Evolutionary conservation across 208 protist genomes (phyloP).

Genomic region (Phytomonas sp.): DNA sequence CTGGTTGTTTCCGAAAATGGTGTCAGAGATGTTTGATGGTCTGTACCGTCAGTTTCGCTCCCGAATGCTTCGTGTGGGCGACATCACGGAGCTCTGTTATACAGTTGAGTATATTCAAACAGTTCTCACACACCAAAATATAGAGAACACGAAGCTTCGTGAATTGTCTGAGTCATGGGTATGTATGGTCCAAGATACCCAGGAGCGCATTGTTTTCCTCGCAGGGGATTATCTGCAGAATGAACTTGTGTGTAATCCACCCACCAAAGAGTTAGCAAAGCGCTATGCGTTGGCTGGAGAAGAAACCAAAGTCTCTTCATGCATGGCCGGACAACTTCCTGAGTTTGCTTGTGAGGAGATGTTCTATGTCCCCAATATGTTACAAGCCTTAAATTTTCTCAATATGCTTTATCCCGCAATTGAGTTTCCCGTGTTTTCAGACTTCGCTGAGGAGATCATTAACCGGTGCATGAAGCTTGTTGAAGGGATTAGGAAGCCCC

Average conservation of each 20-base stretch:
- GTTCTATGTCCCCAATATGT: conserved; percentile 43
- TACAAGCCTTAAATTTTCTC: conserved; percentile 52
- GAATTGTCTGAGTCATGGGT: conserved; percentile 38
- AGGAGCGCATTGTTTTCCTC: conserved; percentile 79
- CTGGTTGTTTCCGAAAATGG: conserved; percentile 43
- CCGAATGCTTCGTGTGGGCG: conserved; percentile 65
- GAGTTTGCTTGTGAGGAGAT: conserved; percentile 10
- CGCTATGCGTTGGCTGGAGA: conserved; percentile 29
- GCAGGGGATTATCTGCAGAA: conserved; percentile 68
- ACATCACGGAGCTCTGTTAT: conserved; percentile 52
- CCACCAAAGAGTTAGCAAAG: conserved; percentile 28
- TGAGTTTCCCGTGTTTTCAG: conserved; percentile 77
- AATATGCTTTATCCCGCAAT: conserved; percentile 71
- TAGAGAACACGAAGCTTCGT: not conserved
- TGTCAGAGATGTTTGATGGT: conserved; percentile 49
- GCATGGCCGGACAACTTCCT: not conserved
- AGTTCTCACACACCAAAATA: conserved; percentile 23
- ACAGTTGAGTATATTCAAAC: conserved; percentile 67
- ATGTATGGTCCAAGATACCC: conserved; percentile 81
- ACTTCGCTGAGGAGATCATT: conserved; percentile 84
- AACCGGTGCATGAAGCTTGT: conserved; percentile 45
- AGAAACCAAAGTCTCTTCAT: conserved; percentile 4
- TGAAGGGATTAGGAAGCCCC: conserved; percentile 47
- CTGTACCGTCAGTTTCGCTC: conserved; percentile 80
- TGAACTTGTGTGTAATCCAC: conserved; percentile 28